Conservation (phyloP, 805 yeast genomes). For the Metschnikowia anglica region DNA sequence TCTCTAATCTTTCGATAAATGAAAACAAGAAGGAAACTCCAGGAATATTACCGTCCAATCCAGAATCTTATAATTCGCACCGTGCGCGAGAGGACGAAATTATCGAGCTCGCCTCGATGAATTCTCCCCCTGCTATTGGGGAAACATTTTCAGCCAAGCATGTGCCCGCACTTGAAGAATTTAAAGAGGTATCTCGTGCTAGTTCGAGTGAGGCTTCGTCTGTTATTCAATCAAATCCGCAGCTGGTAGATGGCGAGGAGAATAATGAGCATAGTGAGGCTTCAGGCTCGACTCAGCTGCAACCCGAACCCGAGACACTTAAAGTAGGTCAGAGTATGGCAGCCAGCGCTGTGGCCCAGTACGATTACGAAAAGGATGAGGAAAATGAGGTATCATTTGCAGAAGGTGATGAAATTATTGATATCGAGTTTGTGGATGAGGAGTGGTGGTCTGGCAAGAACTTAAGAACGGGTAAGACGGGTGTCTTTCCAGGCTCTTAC, state of each 20-base stretch:
- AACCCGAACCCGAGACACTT: background rate
- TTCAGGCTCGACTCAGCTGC: background rate
- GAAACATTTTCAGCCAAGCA: background rate
- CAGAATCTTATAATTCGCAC: background rate
- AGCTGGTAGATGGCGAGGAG: background rate
- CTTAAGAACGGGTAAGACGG: constrained; percentile 45
- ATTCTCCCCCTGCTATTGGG: background rate
- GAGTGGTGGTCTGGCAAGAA: constrained; percentile 65
- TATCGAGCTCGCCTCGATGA: background rate
- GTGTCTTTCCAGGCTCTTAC: constrained; percentile 58
- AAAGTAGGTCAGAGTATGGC: constrained; percentile 14
- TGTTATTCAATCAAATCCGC: background rate
- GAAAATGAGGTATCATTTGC: constrained; percentile 68
- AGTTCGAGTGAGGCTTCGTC: background rate
- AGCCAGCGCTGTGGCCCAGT: constrained; percentile 70
- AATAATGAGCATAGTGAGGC: background rate
- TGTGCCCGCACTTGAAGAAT: background rate
- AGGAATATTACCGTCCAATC: background rate
- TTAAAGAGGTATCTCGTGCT: background rate
- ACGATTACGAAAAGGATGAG: constrained; percentile 74
- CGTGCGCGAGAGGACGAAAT: background rate
- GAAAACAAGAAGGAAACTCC: constrained; percentile 12
- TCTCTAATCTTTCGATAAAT: constrained; percentile 1
- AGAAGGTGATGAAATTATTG: constrained; percentile 67
- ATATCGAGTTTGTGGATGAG: constrained; percentile 67